Conservation (phyloP, 371 early-diverging fungal species). For the Mortierella sp. region DNA sequence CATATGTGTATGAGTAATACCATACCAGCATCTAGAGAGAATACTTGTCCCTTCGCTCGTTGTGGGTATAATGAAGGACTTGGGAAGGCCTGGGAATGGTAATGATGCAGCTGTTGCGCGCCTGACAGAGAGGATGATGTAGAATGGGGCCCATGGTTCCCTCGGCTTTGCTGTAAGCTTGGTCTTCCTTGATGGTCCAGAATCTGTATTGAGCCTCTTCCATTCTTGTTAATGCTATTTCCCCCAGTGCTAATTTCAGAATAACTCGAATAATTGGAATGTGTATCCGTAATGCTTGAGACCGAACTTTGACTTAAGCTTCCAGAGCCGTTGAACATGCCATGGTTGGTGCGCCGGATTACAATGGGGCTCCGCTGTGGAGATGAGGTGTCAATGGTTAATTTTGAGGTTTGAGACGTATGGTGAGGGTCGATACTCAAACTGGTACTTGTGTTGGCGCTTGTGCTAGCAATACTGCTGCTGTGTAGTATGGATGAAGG, state of each 20-base stretch:
- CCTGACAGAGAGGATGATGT: slow-evolving; percentile 13
- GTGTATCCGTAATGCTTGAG: slow-evolving; percentile 22
- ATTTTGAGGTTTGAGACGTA: not conserved
- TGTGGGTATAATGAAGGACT: not conserved
- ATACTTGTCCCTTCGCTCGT: not conserved
- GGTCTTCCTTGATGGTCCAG: slow-evolving; percentile 14
- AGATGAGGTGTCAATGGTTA: slow-evolving; percentile 1
- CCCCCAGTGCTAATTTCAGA: slow-evolving; percentile 12
- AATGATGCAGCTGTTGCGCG: not conserved
- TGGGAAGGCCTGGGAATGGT: not conserved
- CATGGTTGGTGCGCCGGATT: slow-evolving; percentile 1
- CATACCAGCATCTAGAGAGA: slow-evolving; percentile 6
- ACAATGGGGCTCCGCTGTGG: slow-evolving; percentile 23
- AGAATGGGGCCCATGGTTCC: slow-evolving; percentile 13
- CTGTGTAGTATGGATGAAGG: not conserved
- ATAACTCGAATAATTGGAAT: slow-evolving; percentile 31
- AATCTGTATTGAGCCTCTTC: slow-evolving; percentile 4
- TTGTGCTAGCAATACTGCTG: not conserved
- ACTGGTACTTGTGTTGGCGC: slow-evolving; percentile 10
- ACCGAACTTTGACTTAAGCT: slow-evolving; percentile 9
- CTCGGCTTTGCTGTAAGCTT: slow-evolving; percentile 15
- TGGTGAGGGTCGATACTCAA: slow-evolving; percentile 3
- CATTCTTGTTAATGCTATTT: not conserved
- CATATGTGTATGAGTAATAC: not conserved
- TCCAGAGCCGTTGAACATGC: not conserved